Conservation (phyloP, 495 filamentous ascomycete species). For the Cryomyces antarcticus region DNA sequence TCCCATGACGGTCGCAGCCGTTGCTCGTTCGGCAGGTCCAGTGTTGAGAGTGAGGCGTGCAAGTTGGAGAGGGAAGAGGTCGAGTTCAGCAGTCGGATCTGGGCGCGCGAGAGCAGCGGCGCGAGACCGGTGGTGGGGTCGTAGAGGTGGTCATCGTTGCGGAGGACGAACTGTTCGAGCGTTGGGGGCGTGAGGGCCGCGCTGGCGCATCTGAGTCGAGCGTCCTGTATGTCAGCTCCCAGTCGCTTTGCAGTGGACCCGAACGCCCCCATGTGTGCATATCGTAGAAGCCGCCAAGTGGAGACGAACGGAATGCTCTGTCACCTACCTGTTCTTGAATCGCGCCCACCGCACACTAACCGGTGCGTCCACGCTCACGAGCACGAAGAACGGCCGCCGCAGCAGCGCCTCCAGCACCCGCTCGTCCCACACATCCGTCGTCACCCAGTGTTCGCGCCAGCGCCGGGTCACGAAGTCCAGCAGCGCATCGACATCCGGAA, state of each 20-base stretch:
- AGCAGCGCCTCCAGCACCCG: constrained; percentile 46
- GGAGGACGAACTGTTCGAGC: constrained; percentile 57
- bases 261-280: neutral
- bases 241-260: neutral
- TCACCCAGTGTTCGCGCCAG: constrained; percentile 71
- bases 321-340: constrained; percentile 31
- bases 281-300: neutral
- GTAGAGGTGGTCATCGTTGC: constrained; percentile 64
- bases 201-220: constrained; percentile 20
- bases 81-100: constrained; percentile 70
- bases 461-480: constrained; percentile 67
- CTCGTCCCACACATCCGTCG: constrained; percentile 55
- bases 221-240: neutral
- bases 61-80: constrained; percentile 49
- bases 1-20: constrained; percentile 89
- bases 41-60: constrained; percentile 39
- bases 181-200: constrained; percentile 26
- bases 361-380: constrained; percentile 82
- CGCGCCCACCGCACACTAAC: constrained; percentile 64
- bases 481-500: constrained; percentile 38
- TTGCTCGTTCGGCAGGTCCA: constrained; percentile 57
- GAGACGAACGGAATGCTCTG: neutral
- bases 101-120: constrained; percentile 54
- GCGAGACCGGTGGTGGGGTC: constrained; percentile 41
- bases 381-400: constrained; percentile 74